These are phyloP conservation scores for Naganishia onofrii DNA, from an alignment of 768 basidiomycete genomes.

Conservation along the genomic window DNA sequence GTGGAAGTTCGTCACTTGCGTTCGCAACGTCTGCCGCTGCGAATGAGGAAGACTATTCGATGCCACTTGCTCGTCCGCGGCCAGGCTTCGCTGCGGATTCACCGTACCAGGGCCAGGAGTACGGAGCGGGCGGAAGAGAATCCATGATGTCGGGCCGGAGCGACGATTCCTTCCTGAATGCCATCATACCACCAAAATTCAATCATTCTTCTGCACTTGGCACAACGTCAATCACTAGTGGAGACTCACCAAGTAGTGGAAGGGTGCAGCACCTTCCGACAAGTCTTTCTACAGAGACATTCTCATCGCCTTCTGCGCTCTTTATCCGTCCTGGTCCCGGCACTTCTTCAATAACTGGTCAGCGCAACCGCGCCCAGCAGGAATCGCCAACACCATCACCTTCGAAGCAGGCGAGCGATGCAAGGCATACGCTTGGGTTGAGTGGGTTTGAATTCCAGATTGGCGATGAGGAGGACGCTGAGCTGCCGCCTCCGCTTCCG, in stretches of 20 bases:
- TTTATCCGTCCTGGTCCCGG: not conserved
- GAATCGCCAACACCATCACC: not conserved
- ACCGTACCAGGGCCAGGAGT: not conserved
- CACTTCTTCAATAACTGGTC: not conserved
- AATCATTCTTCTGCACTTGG: not conserved
- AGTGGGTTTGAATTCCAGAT: conserved; percentile 25
- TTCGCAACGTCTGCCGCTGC: too few relatives aligned
- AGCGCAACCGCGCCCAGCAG: too few relatives aligned
- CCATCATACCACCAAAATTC: conserved; percentile 48
- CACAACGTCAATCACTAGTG: not conserved
- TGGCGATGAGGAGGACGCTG: conserved; percentile 10
- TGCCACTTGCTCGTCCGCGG: conserved; percentile 12
- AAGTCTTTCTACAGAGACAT: conserved; percentile 10
- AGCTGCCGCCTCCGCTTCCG: conserved; percentile 9
- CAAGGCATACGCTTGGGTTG: conserved; percentile 16
- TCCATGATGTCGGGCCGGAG: conserved; percentile 39
- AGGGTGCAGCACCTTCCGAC: not conserved
- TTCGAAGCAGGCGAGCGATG: not conserved
- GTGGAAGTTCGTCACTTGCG: not conserved
- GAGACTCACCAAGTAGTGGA: too few relatives aligned
- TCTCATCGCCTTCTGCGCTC: not conserved
- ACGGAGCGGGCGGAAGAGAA: conserved; percentile 28
- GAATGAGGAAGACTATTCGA: not conserved
- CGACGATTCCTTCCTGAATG: conserved; percentile 45
- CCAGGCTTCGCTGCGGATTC: conserved; percentile 16